A percentile compares a stretch with the other conserved stretches of the same genome.
phyloP scores from a whole-genome alignment of 140 eudicot genomes.

The Anethum foeniculum region DNA sequence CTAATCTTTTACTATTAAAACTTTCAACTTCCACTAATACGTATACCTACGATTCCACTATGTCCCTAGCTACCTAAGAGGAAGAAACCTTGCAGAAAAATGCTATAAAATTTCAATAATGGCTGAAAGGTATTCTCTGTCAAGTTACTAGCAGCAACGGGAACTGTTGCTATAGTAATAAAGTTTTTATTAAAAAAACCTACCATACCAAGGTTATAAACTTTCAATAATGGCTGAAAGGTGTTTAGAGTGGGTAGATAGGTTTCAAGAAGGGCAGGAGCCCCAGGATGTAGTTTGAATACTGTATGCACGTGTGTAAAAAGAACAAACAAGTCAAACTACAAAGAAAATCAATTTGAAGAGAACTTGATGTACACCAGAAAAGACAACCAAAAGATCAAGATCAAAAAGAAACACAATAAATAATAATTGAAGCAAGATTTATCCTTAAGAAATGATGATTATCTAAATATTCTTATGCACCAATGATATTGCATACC shows the following conservation, averaged over 20 bases:
- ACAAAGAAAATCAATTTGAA: background rate
- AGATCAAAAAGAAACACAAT: background rate
- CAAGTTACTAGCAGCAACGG: background rate
- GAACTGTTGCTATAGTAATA: background rate
- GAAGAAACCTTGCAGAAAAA: background rate
- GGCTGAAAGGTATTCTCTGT: background rate
- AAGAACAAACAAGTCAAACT: background rate
- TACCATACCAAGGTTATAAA: background rate
- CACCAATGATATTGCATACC: constrained; percentile 33
- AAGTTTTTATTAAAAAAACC: background rate
- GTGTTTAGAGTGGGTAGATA: background rate
- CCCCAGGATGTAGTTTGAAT: background rate
- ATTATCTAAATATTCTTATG: background rate
- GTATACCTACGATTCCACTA: background rate
- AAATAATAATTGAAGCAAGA: background rate
- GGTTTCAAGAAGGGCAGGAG: background rate
- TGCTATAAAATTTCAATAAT: background rate
- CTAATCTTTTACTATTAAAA: background rate
- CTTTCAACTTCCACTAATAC: background rate
- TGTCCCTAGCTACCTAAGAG: background rate
- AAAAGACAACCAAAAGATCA: constrained; percentile 23
- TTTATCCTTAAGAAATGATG: background rate
- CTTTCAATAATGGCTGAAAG: background rate
- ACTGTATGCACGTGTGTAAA: background rate
- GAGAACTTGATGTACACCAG: background rate